Conservation (phyloP, 75 land plant species). For the Pinus albicaulis region DNA sequence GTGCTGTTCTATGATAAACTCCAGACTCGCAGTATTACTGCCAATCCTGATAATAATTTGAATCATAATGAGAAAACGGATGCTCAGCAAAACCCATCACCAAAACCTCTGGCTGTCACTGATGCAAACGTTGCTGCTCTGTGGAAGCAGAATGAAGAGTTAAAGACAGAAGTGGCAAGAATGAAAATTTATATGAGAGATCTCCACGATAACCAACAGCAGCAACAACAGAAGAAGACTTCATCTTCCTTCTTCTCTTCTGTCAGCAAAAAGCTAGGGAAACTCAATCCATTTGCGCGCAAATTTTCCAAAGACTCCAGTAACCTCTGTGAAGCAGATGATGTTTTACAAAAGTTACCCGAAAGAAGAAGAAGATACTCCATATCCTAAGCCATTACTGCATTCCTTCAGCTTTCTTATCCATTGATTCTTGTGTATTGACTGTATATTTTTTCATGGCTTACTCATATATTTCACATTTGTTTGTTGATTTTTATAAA, state of each 20-base stretch:
- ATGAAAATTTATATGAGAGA: conserved; percentile 78
- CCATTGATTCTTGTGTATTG: too few relatives aligned
- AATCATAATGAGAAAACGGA: too few relatives aligned
- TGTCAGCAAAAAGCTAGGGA: conserved; percentile 71
- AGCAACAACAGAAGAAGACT: conserved; percentile 24
- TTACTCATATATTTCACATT: too few relatives aligned
- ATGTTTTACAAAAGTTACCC: conserved; percentile 17
- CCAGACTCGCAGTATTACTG: conserved; percentile 50
- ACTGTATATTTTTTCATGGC: too few relatives aligned
- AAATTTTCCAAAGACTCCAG: conserved; percentile 69
- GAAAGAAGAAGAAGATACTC: conserved; percentile 71
- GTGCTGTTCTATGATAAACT: conserved; percentile 94
- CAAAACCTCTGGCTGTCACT: conserved; percentile 8
- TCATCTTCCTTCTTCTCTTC: conserved; percentile 65
- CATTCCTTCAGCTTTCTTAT: too few relatives aligned
- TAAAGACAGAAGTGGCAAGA: conserved; percentile 71
- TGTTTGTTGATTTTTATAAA: too few relatives aligned
- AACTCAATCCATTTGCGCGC: conserved; percentile 68
- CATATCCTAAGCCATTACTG: conserved; percentile 33
- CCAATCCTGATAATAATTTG: neutral
- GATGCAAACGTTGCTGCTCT: conserved; percentile 15
- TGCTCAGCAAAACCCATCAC: neutral
- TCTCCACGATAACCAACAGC: conserved; percentile 36
- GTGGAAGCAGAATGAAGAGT: conserved; percentile 70
- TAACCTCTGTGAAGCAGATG: conserved; percentile 15